Evolutionary conservation across 2,329 filamentous ascomycete genomes (phyloP).

Genomic region (Polytolypa hystricis): DNA sequence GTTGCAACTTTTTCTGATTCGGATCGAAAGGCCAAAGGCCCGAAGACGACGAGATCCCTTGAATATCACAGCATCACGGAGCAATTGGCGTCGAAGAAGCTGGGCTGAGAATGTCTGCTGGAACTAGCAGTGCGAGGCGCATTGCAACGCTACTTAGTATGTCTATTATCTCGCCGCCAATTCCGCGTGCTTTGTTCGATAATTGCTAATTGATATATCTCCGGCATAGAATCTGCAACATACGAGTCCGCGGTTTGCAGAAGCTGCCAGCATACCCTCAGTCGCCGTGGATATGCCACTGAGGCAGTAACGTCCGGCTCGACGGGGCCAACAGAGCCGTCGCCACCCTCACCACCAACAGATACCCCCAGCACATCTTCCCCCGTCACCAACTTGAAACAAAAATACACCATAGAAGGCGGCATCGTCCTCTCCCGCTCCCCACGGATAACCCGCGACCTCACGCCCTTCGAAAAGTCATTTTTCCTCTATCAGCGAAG

Average conservation of each 20-base stretch:
- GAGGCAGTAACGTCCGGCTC: conserved; percentile 29
- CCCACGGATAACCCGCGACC: conserved; percentile 71
- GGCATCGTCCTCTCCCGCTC: conserved; percentile 80
- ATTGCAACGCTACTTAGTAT: conserved; percentile 29
- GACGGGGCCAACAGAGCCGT: conserved; percentile 18
- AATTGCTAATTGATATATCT: background rate
- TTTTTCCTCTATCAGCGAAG: conserved; percentile 97
- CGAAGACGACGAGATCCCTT: too few relatives aligned
- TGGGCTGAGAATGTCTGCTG: conserved; percentile 26
- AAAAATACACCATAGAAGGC: conserved; percentile 40
- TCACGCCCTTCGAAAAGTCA: conserved; percentile 79
- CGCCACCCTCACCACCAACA: conserved; percentile 29
- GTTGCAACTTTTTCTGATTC: conserved; percentile 6
- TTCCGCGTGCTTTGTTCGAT: background rate
- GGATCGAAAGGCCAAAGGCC: background rate
- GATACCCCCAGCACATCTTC: conserved; percentile 16
- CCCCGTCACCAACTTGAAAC: conserved; percentile 22
- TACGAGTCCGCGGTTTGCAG: conserved; percentile 31
- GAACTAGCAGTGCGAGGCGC: conserved; percentile 32
- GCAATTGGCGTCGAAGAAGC: conserved; percentile 7
- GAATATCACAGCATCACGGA: background rate
- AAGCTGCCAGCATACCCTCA: conserved; percentile 33
- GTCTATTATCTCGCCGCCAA: too few relatives aligned
- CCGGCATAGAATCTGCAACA: conserved; percentile 16
- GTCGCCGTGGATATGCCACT: conserved; percentile 31